phyloP scores from a whole-genome alignment of 345 rosid species.

The Salix brachista region DNA sequence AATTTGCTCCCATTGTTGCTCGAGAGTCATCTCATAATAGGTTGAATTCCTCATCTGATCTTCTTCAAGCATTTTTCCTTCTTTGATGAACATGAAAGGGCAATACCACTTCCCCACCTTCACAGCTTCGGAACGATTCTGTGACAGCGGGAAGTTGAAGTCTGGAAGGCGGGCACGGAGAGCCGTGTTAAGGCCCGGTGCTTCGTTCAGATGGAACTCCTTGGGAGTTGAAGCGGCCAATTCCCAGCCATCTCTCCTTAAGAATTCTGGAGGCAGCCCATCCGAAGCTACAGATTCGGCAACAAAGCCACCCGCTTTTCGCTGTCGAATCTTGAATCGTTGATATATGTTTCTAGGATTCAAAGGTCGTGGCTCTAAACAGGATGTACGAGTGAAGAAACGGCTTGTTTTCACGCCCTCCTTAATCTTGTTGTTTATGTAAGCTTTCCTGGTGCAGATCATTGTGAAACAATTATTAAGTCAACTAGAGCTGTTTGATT shows the following conservation, averaged over 20 bases:
- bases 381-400: not conserved
- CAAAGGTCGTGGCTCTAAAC: slow-evolving; percentile 2
- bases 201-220: slow-evolving; percentile 16
- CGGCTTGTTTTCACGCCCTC: slow-evolving; percentile 19
- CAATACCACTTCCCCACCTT: slow-evolving; percentile 23
- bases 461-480: too few species aligned
- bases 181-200: slow-evolving; percentile 13
- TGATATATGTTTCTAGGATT: slow-evolving; percentile 9
- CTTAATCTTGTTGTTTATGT: slow-evolving; percentile 1
- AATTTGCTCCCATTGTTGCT: slow-evolving; percentile 18
- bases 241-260: slow-evolving; percentile 17
- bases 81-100: slow-evolving; percentile 23
- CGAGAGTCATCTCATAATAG: slow-evolving; percentile 15
- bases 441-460: slow-evolving; percentile 9
- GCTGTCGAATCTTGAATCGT: slow-evolving; percentile 3
- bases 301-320: not conserved
- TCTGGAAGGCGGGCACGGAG: slow-evolving; percentile 14
- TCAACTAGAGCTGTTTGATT: too few species aligned
- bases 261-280: slow-evolving; percentile 14
- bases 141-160: slow-evolving; percentile 5
- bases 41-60: slow-evolving; percentile 14
- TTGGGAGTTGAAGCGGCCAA: slow-evolving; percentile 2
- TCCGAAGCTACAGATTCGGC: slow-evolving; percentile 6
- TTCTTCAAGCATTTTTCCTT: not conserved
- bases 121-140: not conserved